These are phyloP conservation scores for Russula brevipes DNA, from an alignment of 768 basidiomycete genomes.

Conservation along the genomic window DNA sequence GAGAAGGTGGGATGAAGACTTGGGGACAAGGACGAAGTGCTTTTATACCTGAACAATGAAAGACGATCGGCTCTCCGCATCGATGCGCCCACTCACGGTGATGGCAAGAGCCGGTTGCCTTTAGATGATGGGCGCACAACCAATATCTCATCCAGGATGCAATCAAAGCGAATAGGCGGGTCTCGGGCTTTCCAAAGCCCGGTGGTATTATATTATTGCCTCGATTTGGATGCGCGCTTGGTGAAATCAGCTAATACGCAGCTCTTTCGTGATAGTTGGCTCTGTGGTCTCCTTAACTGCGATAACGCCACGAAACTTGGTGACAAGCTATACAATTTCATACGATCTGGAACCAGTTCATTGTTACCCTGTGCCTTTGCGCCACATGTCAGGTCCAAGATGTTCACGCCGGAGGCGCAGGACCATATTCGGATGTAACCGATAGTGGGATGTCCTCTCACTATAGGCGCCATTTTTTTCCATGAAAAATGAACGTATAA, in stretches of 20 bases:
- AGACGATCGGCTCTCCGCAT: neutral
- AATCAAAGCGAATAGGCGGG: neutral
- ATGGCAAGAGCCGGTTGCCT: neutral
- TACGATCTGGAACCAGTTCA: neutral
- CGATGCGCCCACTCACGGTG: neutral
- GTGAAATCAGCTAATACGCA: neutral
- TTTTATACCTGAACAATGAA: constrained; percentile 4
- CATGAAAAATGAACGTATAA: no score
- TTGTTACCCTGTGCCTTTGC: no score
- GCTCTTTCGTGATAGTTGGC: neutral
- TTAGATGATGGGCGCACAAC: neutral
- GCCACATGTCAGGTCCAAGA: neutral
- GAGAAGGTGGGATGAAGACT: neutral
- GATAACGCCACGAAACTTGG: neutral
- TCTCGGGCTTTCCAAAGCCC: neutral
- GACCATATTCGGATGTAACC: neutral
- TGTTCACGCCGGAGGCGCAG: no score
- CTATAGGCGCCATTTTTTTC: no score
- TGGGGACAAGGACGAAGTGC: neutral
- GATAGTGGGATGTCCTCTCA: no score
- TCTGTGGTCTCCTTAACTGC: neutral
- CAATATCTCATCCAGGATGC: neutral
- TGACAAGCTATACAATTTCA: neutral
- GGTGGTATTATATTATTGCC: neutral
- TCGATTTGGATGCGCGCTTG: neutral